These are phyloP conservation scores for Psophocarpus tetragonolobus DNA, from an alignment of 306 rosid genomes.

Conservation along the genomic window DNA sequence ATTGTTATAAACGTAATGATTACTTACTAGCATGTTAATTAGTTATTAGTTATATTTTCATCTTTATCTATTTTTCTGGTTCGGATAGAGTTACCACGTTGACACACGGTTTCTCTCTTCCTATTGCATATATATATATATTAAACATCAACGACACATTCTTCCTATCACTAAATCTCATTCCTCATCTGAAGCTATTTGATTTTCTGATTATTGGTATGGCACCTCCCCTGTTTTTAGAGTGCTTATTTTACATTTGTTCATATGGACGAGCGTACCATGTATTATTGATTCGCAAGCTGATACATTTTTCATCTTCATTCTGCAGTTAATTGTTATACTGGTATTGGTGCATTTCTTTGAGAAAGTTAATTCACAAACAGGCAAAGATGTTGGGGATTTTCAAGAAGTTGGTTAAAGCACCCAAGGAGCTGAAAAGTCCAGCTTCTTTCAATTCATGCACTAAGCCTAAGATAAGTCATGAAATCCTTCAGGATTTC, in stretches of 20 bases:
- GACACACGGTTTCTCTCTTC: background rate
- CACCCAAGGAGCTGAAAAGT: conserved; percentile 91
- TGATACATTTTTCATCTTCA: conserved; percentile 8
- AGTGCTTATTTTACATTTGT: background rate
- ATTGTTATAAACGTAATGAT: no score
- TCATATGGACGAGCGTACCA: background rate
- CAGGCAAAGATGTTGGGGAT: conserved; percentile 60
- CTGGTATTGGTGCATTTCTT: conserved; percentile 39
- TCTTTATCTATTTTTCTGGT: conserved; percentile 12
- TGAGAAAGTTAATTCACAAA: conserved; percentile 22
- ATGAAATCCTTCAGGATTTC: conserved; percentile 58
- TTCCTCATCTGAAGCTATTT: conserved; percentile 26
- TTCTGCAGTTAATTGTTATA: conserved; percentile 29
- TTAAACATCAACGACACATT: background rate
- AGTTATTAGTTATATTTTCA: background rate
- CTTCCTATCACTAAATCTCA: background rate
- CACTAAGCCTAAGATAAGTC: conserved; percentile 53
- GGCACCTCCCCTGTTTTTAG: background rate
- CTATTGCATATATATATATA: conserved; percentile 27
- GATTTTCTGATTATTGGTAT: conserved; percentile 25
- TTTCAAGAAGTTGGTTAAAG: conserved; percentile 72
- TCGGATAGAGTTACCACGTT: conserved; percentile 74
- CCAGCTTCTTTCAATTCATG: conserved; percentile 55
- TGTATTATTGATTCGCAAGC: background rate
- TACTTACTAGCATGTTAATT: background rate